Percentiles rank a stretch among this genome's conserved stretches.
Evolutionary conservation across 805 yeast species (phyloP).

Genomic region (Cyberlindnera veronae): DNA sequence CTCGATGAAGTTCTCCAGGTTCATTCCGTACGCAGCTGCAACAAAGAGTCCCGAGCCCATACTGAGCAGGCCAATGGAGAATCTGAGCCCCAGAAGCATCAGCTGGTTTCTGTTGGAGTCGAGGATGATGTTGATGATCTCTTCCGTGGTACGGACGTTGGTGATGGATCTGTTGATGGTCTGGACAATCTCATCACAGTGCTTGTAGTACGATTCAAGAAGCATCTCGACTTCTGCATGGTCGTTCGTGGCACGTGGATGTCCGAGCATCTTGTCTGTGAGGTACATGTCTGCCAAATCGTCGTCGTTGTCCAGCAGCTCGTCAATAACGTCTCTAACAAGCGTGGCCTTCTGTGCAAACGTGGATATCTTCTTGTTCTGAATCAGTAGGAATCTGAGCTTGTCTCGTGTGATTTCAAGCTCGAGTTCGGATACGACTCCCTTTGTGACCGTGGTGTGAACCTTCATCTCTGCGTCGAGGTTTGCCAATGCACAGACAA

Average conservation of each 20-base stretch:
- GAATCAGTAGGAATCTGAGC: conserved; percentile 72
- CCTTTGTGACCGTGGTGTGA: conserved; percentile 70
- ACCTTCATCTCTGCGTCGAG: conserved; percentile 84
- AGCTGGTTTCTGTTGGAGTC: conserved; percentile 93
- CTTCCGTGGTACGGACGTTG: conserved; percentile 92
- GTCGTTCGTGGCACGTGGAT: conserved; percentile 50
- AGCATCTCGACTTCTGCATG: conserved; percentile 89
- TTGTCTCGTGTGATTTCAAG: conserved; percentile 76
- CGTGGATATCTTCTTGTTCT: conserved; percentile 78
- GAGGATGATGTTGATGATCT: conserved; percentile 85
- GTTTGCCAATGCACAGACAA: conserved; percentile 74
- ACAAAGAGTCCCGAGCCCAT: conserved; percentile 76
- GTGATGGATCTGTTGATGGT: conserved; percentile 71
- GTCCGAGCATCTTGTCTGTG: conserved; percentile 52
- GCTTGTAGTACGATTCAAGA: conserved; percentile 85
- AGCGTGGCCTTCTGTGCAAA: conserved; percentile 81
- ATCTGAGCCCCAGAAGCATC: conserved; percentile 81
- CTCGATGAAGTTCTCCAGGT: conserved; percentile 87
- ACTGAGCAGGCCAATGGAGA: conserved; percentile 79
- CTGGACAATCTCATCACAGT: conserved; percentile 92
- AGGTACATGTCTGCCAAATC: conserved; percentile 78
- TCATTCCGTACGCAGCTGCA: conserved; percentile 95
- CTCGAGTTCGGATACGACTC: conserved; percentile 75
- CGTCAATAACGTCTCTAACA: conserved; percentile 82
- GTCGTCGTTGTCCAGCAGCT: conserved; percentile 82